Base-by-base conservation (phyloP, 2,329 filamentous ascomycete species). In the Colletotrichum spinosum region DNA sequence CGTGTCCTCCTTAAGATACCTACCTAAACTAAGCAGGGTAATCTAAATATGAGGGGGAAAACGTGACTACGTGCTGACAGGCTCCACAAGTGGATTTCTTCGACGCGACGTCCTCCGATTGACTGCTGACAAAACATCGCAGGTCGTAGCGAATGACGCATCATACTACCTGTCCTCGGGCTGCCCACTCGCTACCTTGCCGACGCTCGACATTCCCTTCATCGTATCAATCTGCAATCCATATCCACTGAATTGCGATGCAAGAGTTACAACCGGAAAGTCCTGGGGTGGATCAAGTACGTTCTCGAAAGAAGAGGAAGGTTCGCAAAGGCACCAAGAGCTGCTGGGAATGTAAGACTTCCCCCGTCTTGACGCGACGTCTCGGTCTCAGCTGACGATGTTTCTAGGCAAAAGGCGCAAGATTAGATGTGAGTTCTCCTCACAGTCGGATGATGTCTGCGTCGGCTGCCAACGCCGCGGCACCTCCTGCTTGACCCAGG, bases 251-350 rank as follows among this genome's bases (percentile, higher is more conserved):
- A 25, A 25, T 25, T 5, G 4, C 25, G 25, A 25, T 25, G 25
- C 25, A 25, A 25, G 25, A 25, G 25, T 25, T 25, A 25, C 25
- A 25, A 5, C 25, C 25, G 25, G 25, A 4, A 4, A 25, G 25
- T 25, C 25, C 25, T 25, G 25, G 25, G 25, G 25, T 5, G 25
- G 25, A 25, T 25, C 25, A 25, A 25, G 25, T 25, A 25, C 25
- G 25, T 25, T 13, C 39, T 41, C 39, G 10, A 41, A 49, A 51
- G 37, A 44, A 11, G 13, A 58, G 46, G 8, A 84, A 80, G 65
- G n/a, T 85, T 33, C 81, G 84, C 25, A 87, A 86, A 55, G 85
- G 85, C 9, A 88, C 85, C 0, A 78, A 74, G 37, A 86, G 83
- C 61, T 88, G 85, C 71, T 87, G 84, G 84, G 84, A 86, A 68